Evolutionary conservation across 2,329 filamentous ascomycete species (phyloP).

Genomic region (Aspergillus pseudoterreus): DNA sequence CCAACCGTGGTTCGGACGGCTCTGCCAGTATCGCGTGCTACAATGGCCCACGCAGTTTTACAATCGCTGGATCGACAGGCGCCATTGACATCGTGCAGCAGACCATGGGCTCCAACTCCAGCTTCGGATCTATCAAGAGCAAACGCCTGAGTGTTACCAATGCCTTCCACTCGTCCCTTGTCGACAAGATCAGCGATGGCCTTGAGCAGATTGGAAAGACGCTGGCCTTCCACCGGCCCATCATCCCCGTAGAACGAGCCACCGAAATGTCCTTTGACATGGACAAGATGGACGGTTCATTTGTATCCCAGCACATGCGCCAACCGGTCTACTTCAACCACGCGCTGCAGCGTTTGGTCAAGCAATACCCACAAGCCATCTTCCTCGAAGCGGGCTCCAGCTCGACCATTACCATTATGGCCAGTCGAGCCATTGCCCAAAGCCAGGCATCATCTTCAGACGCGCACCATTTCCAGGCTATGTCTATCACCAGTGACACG

Average conservation of each 20-base stretch:
- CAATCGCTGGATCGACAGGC: conserved; percentile 35
- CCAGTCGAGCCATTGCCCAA: conserved; percentile 11
- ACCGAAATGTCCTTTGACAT: conserved; percentile 2
- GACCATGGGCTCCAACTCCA: too few species aligned
- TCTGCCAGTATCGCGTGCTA: conserved; percentile 43
- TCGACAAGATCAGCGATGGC: conserved; percentile 30
- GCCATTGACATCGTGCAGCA: conserved; percentile 26
- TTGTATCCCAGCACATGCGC: conserved; percentile 34
- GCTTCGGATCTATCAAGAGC: too few species aligned
- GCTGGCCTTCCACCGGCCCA: too few species aligned
- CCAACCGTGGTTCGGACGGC: not conserved
- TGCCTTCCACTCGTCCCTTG: conserved; percentile 46
- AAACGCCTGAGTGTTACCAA: conserved; percentile 41
- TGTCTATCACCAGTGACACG: too few species aligned
- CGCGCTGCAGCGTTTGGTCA: conserved; percentile 38
- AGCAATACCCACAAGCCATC: conserved; percentile 14
- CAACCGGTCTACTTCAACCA: conserved; percentile 47
- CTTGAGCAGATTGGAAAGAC: conserved; percentile 22
- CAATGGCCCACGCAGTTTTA: conserved; percentile 44
- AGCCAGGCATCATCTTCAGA: too few species aligned
- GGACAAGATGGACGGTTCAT: too few species aligned
- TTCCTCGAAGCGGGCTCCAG: conserved; percentile 45
- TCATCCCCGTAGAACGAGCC: conserved; percentile 24
- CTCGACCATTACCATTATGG: conserved; percentile 27
- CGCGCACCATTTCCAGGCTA: too few species aligned